Conservation (phyloP, 2,329 filamentous ascomycete species). For the Reticulascus tulasneorum region DNA sequence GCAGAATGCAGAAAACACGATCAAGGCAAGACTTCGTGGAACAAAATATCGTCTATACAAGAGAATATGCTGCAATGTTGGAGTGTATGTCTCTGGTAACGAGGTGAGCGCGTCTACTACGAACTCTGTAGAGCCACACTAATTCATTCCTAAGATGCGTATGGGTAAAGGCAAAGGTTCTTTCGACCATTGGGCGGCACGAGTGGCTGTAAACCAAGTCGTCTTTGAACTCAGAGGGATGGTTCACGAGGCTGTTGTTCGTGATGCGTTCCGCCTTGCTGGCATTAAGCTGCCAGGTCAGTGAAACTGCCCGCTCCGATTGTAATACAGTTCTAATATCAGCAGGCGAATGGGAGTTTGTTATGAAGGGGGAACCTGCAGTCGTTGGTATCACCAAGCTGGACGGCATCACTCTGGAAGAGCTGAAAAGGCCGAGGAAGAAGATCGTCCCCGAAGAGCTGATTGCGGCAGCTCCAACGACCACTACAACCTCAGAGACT, state of each 20-base stretch:
- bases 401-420: conserved; percentile 76
- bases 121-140: not conserved
- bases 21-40: conserved; percentile 81
- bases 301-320: conserved; percentile 27
- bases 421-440: conserved; percentile 75
- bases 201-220: conserved; percentile 86
- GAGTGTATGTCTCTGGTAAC: conserved; percentile 92
- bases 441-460: conserved; percentile 48
- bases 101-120: conserved; percentile 54
- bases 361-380: conserved; percentile 84
- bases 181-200: conserved; percentile 93
- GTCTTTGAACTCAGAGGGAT: conserved; percentile 90
- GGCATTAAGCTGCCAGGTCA: conserved; percentile 91
- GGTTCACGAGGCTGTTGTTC: conserved; percentile 89
- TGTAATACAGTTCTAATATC: too few species aligned
- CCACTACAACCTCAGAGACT: conserved; percentile 26
- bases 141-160: conserved; percentile 57
- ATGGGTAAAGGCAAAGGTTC: conserved; percentile 99
- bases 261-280: conserved; percentile 89
- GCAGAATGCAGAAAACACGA: conserved; percentile 89
- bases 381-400: conserved; percentile 92
- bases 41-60: conserved; percentile 92
- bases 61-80: conserved; percentile 85
- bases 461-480: conserved; percentile 27
- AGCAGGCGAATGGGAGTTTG: conserved; percentile 81